Evolutionary conservation across 805 yeast species (phyloP).

Genomic region (Yamadazyma kitorensis): DNA sequence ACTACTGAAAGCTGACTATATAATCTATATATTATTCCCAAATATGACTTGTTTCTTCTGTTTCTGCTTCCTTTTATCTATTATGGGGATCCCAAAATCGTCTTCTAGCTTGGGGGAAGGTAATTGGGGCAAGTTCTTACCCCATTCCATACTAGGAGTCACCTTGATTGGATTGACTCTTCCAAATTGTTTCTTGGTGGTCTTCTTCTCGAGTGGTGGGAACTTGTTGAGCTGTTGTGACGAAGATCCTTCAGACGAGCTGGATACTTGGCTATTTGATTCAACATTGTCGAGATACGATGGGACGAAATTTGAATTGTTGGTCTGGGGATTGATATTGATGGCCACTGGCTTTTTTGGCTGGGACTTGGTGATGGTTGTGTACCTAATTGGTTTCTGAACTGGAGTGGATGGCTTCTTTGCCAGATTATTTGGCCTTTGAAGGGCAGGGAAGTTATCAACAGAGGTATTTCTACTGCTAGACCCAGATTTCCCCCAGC

Average conservation of each 20-base stretch:
- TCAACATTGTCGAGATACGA: conserved; percentile 29
- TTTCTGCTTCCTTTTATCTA: conserved; percentile 11
- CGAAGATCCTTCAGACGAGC: conserved; percentile 16
- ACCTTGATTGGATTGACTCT: conserved; percentile 50
- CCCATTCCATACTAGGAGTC: conserved; percentile 20
- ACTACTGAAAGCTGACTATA: too few species aligned
- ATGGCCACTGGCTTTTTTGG: conserved; percentile 7
- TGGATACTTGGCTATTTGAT: too few species aligned
- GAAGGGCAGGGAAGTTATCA: conserved; percentile 36
- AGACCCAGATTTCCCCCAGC: conserved; percentile 23
- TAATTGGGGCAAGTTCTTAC: conserved; percentile 7
- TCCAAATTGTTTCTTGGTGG: conserved; percentile 42
- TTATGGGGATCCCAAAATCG: conserved; percentile 13
- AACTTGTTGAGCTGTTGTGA: conserved; percentile 29
- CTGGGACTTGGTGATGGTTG: conserved; percentile 24
- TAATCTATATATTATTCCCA: neutral
- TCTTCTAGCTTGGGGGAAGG: conserved; percentile 5
- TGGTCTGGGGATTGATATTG: conserved; percentile 15
- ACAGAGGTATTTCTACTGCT: conserved; percentile 12
- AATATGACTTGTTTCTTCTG: conserved; percentile 8
- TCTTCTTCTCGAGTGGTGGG: conserved; percentile 48
- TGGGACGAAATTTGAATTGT: conserved; percentile 25
- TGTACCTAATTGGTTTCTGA: conserved; percentile 26
- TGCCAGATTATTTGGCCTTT: conserved; percentile 22
- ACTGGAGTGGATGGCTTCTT: conserved; percentile 11